phyloP scores from a whole-genome alignment of 768 basidiomycete species.

The Suillus plorans region DNA sequence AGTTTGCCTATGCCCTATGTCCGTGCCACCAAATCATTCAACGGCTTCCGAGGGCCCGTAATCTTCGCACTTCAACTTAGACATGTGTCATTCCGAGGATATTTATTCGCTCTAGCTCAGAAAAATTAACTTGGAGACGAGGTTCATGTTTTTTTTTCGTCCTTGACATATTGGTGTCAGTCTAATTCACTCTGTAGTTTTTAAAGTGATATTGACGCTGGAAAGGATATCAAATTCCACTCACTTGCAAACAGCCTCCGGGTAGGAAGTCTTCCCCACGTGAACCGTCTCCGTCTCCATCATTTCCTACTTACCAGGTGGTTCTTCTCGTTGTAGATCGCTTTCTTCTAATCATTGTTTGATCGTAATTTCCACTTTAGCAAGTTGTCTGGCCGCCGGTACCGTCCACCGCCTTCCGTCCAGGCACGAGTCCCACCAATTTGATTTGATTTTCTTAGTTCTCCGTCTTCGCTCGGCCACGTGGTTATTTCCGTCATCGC shows the following conservation, averaged over 20 bases:
- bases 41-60: neutral
- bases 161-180: neutral
- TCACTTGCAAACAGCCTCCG: neutral
- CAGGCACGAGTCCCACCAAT: neutral
- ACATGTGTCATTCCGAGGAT: neutral
- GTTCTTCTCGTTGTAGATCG: neutral
- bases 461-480: neutral
- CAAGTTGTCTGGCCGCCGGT: neutral
- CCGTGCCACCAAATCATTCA: neutral
- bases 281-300: neutral
- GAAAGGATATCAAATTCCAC: neutral
- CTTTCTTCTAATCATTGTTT: neutral
- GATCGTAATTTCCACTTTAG: neutral
- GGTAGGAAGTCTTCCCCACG: neutral
- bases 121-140: neutral
- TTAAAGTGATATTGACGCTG: neutral
- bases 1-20: neutral
- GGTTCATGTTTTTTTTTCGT: neutral
- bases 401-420: neutral
- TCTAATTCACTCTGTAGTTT: neutral
- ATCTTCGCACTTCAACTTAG: neutral
- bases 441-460: neutral
- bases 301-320: neutral
- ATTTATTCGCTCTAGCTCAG: neutral
- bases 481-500: conserved; percentile 2